Evolutionary conservation across 2,329 filamentous ascomycete species (phyloP), one percentile per base, ranked within the genome.

Genomic region (Ilyonectria robusta): DNA sequence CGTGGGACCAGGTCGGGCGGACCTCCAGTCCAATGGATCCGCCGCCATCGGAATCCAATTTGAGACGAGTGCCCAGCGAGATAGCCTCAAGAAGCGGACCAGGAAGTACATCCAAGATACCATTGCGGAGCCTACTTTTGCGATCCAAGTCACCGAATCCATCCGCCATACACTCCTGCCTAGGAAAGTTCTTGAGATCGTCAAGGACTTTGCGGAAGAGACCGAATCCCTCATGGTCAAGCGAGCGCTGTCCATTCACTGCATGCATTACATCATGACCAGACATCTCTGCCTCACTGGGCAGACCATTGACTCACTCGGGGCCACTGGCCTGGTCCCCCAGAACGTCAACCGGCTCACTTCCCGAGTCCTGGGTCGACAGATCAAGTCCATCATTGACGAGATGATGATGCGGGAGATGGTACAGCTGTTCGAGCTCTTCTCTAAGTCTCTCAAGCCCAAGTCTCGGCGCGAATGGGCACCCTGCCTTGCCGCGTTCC

Each of bases 301-400:
- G 7, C 75, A 78, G 47, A 84, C 83, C 31, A 77, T 88, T 42
- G 71, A 77, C 66, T 76, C 78, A 6, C 80, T 88, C 23, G 77
- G 78, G 42, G 70, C 79, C 17, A 83, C 81, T 2, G 82, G 81
- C 5, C 77, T 85, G 58, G 80, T 86, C 31, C 82, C 83, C 10
- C 81, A 83, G 62, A 81, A 84, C 69, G 78, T 78, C 8, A 77
- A 79, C 3, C 85, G 80, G 76, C 78, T 87, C 51, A 89, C 87
- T 35, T 79, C 87, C 37, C 84, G 87, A 11, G 81, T 89, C 55
- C 83, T 89, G 46, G 86, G 85, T 70, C 83, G 87, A 35, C 87
- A 89, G 77, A 74, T 89, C 75, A 89, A 89, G 77, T 81, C 84
- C 6, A 79, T 88, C n/a, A 74, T 88, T 15, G 86, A 89, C 78